A percentile compares a stretch with the other conserved stretches of the same genome.
Evolutionary conservation across 306 rosid genomes (phyloP).

Genomic region (Casuarina equisetifolia): DNA sequence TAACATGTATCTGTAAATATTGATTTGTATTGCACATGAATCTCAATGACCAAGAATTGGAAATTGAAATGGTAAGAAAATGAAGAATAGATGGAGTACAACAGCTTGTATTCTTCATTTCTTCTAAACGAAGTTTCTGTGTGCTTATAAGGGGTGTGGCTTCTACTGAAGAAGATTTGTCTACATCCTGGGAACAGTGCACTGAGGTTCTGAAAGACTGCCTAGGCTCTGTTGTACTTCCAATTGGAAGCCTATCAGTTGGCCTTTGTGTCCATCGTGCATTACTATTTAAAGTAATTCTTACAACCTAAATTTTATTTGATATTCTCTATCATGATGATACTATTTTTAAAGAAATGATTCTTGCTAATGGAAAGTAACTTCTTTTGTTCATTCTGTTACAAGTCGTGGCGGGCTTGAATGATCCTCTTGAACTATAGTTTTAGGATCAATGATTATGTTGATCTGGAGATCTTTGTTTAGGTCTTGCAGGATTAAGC

Average conservation of each 20-base stretch:
- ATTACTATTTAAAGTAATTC: constrained; percentile 77
- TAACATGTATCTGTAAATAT: too few species aligned
- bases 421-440: background rate
- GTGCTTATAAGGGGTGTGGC: constrained; percentile 43
- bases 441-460: background rate
- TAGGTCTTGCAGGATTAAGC: constrained; percentile 12
- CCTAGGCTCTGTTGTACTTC: constrained; percentile 72
- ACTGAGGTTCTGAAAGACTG: constrained; percentile 57
- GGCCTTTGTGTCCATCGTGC: constrained; percentile 98
- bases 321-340: background rate
- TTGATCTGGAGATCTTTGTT: constrained; percentile 4
- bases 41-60: too few species aligned
- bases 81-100: too few species aligned
- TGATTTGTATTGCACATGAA: too few species aligned
- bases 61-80: too few species aligned
- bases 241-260: constrained; percentile 76
- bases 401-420: background rate
- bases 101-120: background rate
- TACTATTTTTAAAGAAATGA: background rate
- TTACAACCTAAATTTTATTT: constrained; percentile 15
- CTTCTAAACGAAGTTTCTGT: constrained; percentile 18
- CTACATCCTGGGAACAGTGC: constrained; percentile 61
- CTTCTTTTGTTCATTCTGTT: background rate
- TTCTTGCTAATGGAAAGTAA: background rate
- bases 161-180: constrained; percentile 37